Conservation (phyloP, 2,329 filamentous ascomycete genomes). For the Emmonsiellopsis sp. region DNA sequence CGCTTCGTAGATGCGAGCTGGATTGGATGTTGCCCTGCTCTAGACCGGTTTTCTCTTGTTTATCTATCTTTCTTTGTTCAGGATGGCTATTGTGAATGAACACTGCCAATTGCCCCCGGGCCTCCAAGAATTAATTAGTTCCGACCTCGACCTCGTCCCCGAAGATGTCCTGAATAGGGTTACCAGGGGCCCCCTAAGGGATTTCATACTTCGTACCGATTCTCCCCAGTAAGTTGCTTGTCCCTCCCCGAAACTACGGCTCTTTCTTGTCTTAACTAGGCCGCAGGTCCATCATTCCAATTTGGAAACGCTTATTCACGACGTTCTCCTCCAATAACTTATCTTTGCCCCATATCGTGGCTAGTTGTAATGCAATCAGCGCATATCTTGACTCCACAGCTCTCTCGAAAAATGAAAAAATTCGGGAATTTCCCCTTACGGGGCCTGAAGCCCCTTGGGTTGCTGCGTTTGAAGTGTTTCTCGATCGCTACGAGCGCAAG, state of each 20-base stretch:
- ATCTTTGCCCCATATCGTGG: slow-evolving; percentile 30
- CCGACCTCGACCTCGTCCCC: slow-evolving; percentile 20
- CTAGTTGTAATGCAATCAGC: slow-evolving; percentile 36
- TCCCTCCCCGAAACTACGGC: neutral
- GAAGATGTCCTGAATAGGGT: slow-evolving; percentile 25
- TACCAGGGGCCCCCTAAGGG: slow-evolving; percentile 26
- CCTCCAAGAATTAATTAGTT: neutral
- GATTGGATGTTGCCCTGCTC: too few relatives aligned
- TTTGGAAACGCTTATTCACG: slow-evolving; percentile 32
- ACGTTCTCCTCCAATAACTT: slow-evolving; percentile 32
- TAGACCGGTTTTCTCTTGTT: neutral
- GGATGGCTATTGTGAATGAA: neutral
- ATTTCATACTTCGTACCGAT: slow-evolving; percentile 22
- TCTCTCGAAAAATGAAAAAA: slow-evolving; percentile 20
- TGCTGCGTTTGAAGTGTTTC: slow-evolving; percentile 29
- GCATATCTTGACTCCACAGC: slow-evolving; percentile 32
- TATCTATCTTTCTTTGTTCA: neutral
- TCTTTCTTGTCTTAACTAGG: neutral
- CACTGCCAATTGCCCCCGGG: neutral
- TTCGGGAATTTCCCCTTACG: slow-evolving; percentile 25
- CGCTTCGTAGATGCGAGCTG: neutral
- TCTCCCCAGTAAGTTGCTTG: slow-evolving; percentile 21
- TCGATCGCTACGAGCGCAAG: slow-evolving; percentile 34
- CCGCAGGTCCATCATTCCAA: neutral
- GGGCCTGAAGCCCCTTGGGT: slow-evolving; percentile 27